Evolutionary conservation across 305 asterid species (phyloP).

Genomic region (Plantago rigida): DNA sequence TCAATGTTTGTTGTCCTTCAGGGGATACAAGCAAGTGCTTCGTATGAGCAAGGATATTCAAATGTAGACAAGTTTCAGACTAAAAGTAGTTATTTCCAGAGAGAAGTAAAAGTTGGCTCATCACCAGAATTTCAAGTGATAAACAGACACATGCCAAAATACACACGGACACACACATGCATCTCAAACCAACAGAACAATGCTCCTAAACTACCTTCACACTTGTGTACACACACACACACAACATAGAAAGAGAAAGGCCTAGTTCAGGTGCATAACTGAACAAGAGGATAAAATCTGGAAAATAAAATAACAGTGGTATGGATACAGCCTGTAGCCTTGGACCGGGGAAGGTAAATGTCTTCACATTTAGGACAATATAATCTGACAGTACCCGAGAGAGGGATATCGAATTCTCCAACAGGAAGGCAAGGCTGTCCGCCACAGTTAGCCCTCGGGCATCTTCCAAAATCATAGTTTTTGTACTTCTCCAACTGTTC

Average conservation of each 20-base stretch:
- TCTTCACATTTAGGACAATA: constrained; percentile 93
- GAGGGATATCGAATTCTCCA: constrained; percentile 88
- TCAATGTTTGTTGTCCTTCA: too few species aligned
- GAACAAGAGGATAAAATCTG: constrained; percentile 13
- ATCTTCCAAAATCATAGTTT: constrained; percentile 85
- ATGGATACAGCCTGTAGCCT: constrained; percentile 94
- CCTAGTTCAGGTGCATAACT: constrained; percentile 16
- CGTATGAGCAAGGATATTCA: too few species aligned
- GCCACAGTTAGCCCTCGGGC: constrained; percentile 84
- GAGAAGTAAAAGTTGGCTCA: too few species aligned
- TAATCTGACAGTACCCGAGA: constrained; percentile 75
- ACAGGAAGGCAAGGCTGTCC: constrained; percentile 98
- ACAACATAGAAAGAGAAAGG: constrained; percentile 6
- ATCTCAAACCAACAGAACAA: too few species aligned
- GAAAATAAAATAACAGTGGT: constrained; percentile 11
- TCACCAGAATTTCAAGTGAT: too few species aligned
- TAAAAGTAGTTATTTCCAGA: too few species aligned
- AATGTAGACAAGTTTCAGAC: too few species aligned
- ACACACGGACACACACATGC: too few species aligned
- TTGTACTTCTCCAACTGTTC: constrained; percentile 80
- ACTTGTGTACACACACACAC: too few species aligned
- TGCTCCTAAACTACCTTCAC: too few species aligned
- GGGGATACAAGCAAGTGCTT: too few species aligned
- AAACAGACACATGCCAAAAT: too few species aligned
- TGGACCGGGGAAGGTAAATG: constrained; percentile 75